Evolutionary conservation across 768 basidiomycete genomes (phyloP).

Genomic region (Mycena polygramma): DNA sequence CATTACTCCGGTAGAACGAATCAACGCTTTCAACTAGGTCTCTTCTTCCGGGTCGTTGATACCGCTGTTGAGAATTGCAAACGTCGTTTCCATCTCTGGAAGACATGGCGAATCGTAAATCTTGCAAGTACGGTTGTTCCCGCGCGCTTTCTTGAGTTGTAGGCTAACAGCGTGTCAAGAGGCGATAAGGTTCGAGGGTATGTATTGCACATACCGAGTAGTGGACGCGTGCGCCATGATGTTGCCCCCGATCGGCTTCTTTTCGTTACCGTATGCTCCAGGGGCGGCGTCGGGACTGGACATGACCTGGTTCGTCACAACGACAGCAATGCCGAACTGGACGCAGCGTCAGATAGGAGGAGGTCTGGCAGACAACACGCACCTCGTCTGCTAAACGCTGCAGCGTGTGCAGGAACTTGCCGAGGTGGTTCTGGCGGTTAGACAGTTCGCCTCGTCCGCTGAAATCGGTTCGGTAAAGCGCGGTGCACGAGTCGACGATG

Average conservation of each 20-base stretch:
- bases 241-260: conserved; percentile 99
- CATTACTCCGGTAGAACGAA: conserved; percentile 28
- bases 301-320: conserved; percentile 98
- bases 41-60: conserved; percentile 97
- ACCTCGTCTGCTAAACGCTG: conserved; percentile 98
- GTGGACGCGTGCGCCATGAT: conserved; percentile 99
- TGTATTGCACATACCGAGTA: conserved; percentile 73
- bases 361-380: conserved; percentile 40
- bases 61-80: conserved; percentile 92
- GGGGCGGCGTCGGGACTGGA: conserved; percentile 97
- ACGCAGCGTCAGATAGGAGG: conserved; percentile 28
- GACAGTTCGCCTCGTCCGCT: conserved; percentile 95
- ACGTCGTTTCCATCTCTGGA: conserved; percentile 95
- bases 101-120: conserved; percentile 98
- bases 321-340: conserved; percentile 97
- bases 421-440: conserved; percentile 94
- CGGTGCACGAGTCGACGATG: conserved; percentile 97
- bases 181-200: conserved; percentile 15
- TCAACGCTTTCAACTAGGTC: conserved; percentile 49
- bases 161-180: conserved; percentile 61
- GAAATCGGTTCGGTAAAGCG: conserved; percentile 95
- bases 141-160: conserved; percentile 93
- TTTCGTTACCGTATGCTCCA: conserved; percentile 91
- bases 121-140: conserved; percentile 93
- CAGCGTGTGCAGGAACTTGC: conserved; percentile 93